Conservation (phyloP, 2,329 filamentous ascomycete species). For the Ascochyta viciae-villosae region DNA sequence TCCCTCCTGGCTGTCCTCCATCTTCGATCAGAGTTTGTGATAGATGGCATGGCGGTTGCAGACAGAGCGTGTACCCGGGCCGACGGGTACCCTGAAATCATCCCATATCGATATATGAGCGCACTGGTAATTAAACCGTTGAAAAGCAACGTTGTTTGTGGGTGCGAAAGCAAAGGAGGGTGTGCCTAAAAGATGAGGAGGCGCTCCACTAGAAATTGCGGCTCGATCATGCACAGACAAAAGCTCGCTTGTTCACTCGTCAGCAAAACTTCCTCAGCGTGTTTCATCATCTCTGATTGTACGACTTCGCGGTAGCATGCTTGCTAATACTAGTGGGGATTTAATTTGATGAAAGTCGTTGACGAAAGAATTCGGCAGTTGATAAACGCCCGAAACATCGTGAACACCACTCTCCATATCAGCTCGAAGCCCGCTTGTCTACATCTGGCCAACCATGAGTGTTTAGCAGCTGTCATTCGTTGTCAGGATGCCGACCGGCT, state of each 20-base stretch:
- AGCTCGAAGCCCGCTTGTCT: background rate
- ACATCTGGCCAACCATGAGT: background rate
- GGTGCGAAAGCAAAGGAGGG: background rate
- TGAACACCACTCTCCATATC: background rate
- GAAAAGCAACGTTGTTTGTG: background rate
- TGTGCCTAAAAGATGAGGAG: background rate
- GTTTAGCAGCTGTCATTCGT: background rate
- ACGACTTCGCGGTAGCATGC: too few relatives aligned
- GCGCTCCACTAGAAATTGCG: background rate
- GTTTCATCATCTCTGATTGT: too few relatives aligned
- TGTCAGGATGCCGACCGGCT: constrained; percentile 1
- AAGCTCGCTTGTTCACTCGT: background rate
- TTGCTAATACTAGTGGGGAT: too few relatives aligned
- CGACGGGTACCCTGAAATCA: too few relatives aligned
- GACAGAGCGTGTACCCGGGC: too few relatives aligned
- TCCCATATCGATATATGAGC: background rate
- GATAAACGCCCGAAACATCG: background rate
- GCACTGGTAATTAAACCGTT: background rate
- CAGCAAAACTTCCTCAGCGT: too few relatives aligned
- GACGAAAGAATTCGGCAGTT: background rate
- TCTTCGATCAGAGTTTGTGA: too few relatives aligned
- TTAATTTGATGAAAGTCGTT: background rate
- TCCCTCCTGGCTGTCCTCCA: too few relatives aligned
- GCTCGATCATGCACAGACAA: background rate
- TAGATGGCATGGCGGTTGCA: too few relatives aligned